Conservation (phyloP, 2,329 filamentous ascomycete species). For the Aspergillus arachidicola region DNA sequence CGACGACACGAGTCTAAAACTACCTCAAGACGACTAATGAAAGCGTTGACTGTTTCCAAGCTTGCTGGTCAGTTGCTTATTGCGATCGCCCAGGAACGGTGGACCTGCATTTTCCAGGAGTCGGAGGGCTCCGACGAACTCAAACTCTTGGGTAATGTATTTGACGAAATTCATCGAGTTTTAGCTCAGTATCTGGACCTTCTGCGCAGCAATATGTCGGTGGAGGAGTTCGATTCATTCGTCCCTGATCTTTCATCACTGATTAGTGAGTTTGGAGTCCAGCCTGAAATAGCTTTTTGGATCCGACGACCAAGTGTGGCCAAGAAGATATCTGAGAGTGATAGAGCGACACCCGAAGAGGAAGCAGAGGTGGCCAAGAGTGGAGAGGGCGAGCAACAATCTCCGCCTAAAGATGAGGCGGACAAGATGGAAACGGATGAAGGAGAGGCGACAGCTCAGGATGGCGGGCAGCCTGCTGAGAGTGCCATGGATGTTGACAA, state of each 20-base stretch:
- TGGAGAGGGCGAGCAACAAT: constrained; percentile 24
- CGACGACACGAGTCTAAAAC: constrained; percentile 74
- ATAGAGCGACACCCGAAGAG: constrained; percentile 35
- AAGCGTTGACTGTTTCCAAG: constrained; percentile 73
- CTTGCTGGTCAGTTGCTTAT: constrained; percentile 84
- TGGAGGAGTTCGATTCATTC: constrained; percentile 74
- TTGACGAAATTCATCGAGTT: constrained; percentile 86
- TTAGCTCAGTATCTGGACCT: constrained; percentile 88
- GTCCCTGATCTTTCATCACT: constrained; percentile 76
- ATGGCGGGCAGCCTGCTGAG: constrained; percentile 24
- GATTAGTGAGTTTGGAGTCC: constrained; percentile 76
- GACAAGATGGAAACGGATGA: constrained; percentile 40
- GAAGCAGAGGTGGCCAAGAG: constrained; percentile 21
- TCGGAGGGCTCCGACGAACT: constrained; percentile 71
- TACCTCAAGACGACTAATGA: constrained; percentile 78
- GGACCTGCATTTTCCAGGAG: constrained; percentile 79
- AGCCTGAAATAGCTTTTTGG: constrained; percentile 80
- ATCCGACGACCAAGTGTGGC: constrained; percentile 76
- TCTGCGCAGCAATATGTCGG: constrained; percentile 74
- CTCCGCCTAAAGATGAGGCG: constrained; percentile 16
- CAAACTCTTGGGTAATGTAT: constrained; percentile 83
- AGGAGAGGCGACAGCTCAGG: constrained; percentile 20
- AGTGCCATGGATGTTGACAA: constrained; percentile 40
- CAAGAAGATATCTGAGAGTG: constrained; percentile 58
- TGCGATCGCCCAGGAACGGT: constrained; percentile 84